Base-by-base conservation (phyloP, 768 basidiomycete species). In the Dacryopinax primogenitus region DNA sequence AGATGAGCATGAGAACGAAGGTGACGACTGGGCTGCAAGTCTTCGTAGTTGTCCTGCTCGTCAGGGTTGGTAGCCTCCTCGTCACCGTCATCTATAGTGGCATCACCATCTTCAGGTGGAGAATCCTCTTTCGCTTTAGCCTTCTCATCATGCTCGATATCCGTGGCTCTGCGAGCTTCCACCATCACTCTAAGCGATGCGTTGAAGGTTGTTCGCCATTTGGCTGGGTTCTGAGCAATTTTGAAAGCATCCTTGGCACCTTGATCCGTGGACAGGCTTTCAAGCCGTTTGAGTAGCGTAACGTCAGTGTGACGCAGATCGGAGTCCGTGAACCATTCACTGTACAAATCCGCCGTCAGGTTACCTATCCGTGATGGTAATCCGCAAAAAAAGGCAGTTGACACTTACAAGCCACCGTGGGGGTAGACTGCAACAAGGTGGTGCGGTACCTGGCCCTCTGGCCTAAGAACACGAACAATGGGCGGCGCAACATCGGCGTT, bases 1-100 rank as follows among this genome's bases (percentile, higher is more conserved):
- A 58, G 51, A 58, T 58, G 51, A 11, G 51, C 51, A 21, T 58
- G 51, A 3, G 51, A 58, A 3, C 51, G 51, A 28, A 58, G 51
- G 30, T 58, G 51, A 30, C 51, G 51, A 21, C 51, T 58, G 11
- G 51, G 51, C 51, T 58, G 51, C 11, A 58, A 21, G 26, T 58
- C 51, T 30, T 58, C 51, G 51, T 58, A 58, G 51, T 58, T 58
- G 30, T 32, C 51, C 9, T 32, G 26, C 3, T 58, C 51, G 18
- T 58, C 51, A 9, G 26, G 9, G 26, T 58, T 32, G 51, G 26
- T 32, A 18, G 26, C 51, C 15, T 58, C 51, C 21, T 58, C 51
- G 51, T 32, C 51, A 18, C 51, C 51, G 51, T 58, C 51, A 30
- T 23, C 51, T 18, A 44, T 18, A 23, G 41, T 44, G 51, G 13